Evolutionary conservation across 305 asterid genomes (phyloP), one percentile per base, ranked within the genome.

Genomic region (Solanum aculeatissimum): DNA sequence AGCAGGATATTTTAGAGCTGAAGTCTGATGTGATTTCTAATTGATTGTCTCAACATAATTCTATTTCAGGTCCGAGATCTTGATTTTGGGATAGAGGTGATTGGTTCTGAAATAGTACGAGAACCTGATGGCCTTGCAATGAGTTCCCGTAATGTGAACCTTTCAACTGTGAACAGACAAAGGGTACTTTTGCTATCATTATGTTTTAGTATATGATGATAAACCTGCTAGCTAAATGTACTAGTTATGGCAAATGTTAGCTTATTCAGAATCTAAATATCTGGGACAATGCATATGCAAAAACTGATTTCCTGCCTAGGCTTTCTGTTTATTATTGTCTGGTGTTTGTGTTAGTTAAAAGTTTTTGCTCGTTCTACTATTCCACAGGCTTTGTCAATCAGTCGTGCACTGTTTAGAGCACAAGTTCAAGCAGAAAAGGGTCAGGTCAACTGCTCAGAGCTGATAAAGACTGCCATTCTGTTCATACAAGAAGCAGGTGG

Each of bases 121-220:
- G 98, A 93, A 40, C 85, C 88, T 4, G 99, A 97, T 87, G 99
- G 98, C 83, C 92, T 97, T 66, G 98, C 99, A 32, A 93, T 89
- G 96, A 97, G 99, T 87, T 97, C 98, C 54, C 93, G 98, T n/a
- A 95, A 97, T 72, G 98, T 93, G 90, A 92, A 54, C 71, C 95
- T 97, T 42, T 92, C 98, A 53, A 90, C 93, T 3, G 89, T 86
- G 55, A 94, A 95, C 68, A 92, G 98, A 87, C 86, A 90, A 86
- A 91, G 92, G 98, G 98, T 95, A 65, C 62, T 79, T 75, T 62
- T 75, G 15, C 23, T 47, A 2, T 11, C 27, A 25, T 15, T 25
- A 49, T 77, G 27, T 77, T 63, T 47, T 18, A 18, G 2, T 18
- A 51, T 27, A 27, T 77, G 65, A 74, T 47, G 40, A 74, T 74